phyloP scores from a whole-genome alignment of 208 protist genomes.

The Trypanosoma boissoni region DNA sequence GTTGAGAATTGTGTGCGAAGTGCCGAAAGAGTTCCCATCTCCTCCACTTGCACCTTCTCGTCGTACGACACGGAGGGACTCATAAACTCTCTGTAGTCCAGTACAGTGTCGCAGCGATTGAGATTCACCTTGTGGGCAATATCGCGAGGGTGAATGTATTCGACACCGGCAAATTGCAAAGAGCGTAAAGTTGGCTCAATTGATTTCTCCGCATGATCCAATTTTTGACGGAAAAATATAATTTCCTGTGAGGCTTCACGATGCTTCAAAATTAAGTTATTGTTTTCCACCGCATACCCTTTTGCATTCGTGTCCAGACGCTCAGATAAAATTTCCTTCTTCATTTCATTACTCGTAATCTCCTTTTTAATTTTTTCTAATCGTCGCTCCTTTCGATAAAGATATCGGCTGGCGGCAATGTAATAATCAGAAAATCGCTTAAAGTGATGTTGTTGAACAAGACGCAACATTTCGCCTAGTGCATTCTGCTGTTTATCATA shows the following conservation, averaged over 20 bases:
- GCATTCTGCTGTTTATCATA: constrained; percentile 87
- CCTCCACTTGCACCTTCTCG: constrained; percentile 37
- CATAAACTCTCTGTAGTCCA: constrained; percentile 69
- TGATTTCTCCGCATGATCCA: constrained; percentile 58
- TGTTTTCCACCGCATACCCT: constrained; percentile 67
- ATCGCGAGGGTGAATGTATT: constrained; percentile 72
- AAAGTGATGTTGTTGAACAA: constrained; percentile 86
- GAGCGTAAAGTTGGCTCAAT: constrained; percentile 75
- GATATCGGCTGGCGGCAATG: constrained; percentile 74
- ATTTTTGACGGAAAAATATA: constrained; percentile 49
- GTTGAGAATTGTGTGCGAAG: constrained; percentile 12
- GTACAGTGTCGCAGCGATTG: constrained; percentile 74
- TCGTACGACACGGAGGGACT: constrained; percentile 32
- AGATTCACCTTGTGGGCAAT: constrained; percentile 84
- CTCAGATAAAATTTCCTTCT: constrained; percentile 68
- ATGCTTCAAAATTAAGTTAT: constrained; percentile 39
- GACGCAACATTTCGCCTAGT: constrained; percentile 70
- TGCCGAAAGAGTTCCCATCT: constrained; percentile 16
- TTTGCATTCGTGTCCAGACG: constrained; percentile 74
- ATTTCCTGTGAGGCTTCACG: constrained; percentile 74
- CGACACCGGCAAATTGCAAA: constrained; percentile 61
- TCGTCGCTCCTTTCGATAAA: constrained; percentile 81
- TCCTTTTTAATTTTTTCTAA: constrained; percentile 71
- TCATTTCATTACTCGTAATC: constrained; percentile 70
- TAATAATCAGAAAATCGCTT: constrained; percentile 89